Conservation (phyloP, 2,329 filamentous ascomycete genomes). For the Ophiocordyceps camponoti-rufipedis region DNA sequence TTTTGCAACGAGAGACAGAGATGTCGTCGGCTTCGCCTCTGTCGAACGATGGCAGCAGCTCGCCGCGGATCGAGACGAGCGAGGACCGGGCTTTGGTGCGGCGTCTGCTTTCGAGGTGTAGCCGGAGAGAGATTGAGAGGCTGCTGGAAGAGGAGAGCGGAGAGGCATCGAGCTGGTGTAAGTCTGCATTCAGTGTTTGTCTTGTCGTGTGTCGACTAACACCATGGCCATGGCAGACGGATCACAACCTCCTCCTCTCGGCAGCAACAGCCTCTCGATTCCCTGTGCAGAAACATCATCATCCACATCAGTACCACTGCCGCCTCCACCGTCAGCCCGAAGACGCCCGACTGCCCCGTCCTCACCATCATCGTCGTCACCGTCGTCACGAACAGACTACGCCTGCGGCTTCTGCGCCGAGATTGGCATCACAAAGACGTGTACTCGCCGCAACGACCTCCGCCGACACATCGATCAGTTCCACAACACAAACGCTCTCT, state of each 20-base stretch:
- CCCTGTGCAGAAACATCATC: not conserved
- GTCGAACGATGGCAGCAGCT: not conserved
- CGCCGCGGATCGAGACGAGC: not conserved
- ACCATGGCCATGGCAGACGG: not conserved
- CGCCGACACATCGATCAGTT: conserved; percentile 30
- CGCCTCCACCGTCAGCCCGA: not conserved
- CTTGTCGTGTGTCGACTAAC: not conserved
- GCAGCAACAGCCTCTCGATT: not conserved
- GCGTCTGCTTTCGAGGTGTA: conserved; percentile 2
- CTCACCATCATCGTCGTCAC: not conserved
- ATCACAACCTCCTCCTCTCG: not conserved
- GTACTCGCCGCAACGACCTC: conserved; percentile 27
- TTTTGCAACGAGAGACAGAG: not conserved
- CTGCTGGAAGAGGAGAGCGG: conserved; percentile 4
- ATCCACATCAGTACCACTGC: too few species aligned
- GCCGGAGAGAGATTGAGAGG: conserved; percentile 4
- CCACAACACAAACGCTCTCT: conserved; percentile 27
- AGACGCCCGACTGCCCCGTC: not conserved
- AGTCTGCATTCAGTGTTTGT: not conserved
- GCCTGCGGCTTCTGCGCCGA: conserved; percentile 17
- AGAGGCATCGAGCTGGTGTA: not conserved
- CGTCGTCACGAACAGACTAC: conserved; percentile 6
- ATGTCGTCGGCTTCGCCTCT: not conserved
- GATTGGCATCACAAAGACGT: conserved; percentile 20
- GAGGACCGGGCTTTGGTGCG: conserved; percentile 1